Evolutionary conservation across 169 alveolate species (phyloP).

Genomic region (Babesia gibsoni): DNA sequence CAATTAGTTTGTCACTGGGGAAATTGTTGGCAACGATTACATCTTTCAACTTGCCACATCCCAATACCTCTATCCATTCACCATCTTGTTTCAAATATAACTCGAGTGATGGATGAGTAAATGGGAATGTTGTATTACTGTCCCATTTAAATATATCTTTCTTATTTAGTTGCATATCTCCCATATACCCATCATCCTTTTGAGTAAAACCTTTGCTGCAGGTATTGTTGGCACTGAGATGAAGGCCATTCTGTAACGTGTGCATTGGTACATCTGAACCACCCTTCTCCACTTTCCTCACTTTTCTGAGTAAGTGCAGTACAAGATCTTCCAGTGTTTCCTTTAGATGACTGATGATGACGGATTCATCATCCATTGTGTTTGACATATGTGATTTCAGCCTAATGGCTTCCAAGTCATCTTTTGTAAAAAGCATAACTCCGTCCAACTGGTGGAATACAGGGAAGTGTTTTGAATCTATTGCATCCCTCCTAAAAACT

Average conservation of each 20-base stretch:
- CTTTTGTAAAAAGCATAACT: slow-evolving; percentile 36
- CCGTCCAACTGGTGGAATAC: slow-evolving; percentile 92
- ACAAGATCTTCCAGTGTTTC: slow-evolving; percentile 79
- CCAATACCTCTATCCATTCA: slow-evolving; percentile 87
- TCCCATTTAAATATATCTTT: slow-evolving; percentile 81
- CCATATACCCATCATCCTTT: too few relatives aligned
- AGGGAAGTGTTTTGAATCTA: slow-evolving; percentile 91
- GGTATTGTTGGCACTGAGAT: too few relatives aligned
- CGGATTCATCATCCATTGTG: neutral
- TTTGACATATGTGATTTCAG: neutral
- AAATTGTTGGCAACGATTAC: slow-evolving; percentile 74
- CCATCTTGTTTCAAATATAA: slow-evolving; percentile 76
- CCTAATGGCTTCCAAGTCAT: slow-evolving; percentile 43
- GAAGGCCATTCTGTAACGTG: too few relatives aligned
- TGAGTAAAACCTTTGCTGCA: too few relatives aligned
- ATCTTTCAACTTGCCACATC: slow-evolving; percentile 88
- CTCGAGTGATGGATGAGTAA: slow-evolving; percentile 89
- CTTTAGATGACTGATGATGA: slow-evolving; percentile 58
- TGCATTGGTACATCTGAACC: too few relatives aligned
- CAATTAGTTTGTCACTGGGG: neutral
- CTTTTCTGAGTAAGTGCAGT: slow-evolving; percentile 72
- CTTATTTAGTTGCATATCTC: too few relatives aligned
- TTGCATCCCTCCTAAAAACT: slow-evolving; percentile 89
- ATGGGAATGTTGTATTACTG: slow-evolving; percentile 86
- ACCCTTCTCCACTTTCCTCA: neutral